These are phyloP conservation scores for Phytophthora rubi DNA, from an alignment of 352 stramenopile genomes.

Conservation along the genomic window DNA sequence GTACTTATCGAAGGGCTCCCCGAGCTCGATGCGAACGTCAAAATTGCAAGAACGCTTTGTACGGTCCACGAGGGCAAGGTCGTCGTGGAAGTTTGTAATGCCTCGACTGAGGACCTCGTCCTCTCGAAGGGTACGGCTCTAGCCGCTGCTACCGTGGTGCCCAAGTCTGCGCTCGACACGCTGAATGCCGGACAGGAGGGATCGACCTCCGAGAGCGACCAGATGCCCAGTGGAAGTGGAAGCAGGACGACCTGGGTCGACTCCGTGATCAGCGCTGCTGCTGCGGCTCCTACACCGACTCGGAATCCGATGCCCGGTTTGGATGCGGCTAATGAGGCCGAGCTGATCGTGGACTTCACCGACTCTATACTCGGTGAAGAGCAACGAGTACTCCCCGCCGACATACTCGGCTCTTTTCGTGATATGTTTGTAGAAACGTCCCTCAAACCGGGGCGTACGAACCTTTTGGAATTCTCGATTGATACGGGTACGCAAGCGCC, in stretches of 20 bases:
- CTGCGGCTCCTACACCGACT: too few relatives aligned
- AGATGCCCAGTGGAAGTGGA: too few relatives aligned
- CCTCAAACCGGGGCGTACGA: background rate
- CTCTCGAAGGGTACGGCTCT: background rate
- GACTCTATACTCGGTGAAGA: background rate
- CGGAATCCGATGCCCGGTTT: too few relatives aligned
- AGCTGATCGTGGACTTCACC: background rate
- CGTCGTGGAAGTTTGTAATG: background rate
- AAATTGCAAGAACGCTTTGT: background rate
- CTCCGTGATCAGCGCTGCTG: too few relatives aligned
- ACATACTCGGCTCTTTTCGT: background rate
- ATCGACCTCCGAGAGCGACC: too few relatives aligned
- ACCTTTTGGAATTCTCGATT: conserved; percentile 13
- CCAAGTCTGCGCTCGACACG: background rate
- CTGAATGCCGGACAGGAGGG: too few relatives aligned
- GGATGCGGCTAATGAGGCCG: too few relatives aligned
- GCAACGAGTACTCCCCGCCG: background rate
- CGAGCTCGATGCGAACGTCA: background rate
- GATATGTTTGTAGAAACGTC: background rate
- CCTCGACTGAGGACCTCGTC: background rate
- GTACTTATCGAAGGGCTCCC: background rate
- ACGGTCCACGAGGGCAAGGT: background rate
- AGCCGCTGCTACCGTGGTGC: background rate
- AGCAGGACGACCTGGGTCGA: too few relatives aligned
- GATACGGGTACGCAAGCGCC: conserved; percentile 4